phyloP scores from a whole-genome alignment of 352 stramenopile species.

The Thraustotheca clavata region DNA sequence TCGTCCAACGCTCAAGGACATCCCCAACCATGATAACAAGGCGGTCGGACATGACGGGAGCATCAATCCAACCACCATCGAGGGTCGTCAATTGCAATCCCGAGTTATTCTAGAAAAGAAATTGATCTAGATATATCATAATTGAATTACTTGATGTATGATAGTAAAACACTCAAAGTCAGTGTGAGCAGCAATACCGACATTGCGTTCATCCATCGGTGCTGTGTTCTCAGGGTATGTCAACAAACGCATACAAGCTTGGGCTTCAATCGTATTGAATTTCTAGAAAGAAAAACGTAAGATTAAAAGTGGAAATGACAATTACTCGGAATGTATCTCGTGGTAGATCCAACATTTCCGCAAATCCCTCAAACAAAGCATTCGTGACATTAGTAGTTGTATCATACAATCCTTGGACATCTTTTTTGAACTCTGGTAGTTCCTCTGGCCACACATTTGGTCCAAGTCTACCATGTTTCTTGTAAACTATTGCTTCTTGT shows the following conservation, averaged over 20 bases:
- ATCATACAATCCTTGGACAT: conserved; percentile 68
- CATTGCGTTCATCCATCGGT: conserved; percentile 42
- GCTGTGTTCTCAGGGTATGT: conserved; percentile 53
- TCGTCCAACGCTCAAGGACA: conserved; percentile 76
- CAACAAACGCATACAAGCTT: conserved; percentile 71
- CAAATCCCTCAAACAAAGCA: conserved; percentile 64
- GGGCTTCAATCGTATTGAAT: conserved; percentile 59
- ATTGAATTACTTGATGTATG: conserved; percentile 44
- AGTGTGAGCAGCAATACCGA: conserved; percentile 75
- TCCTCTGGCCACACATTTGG: conserved; percentile 69
- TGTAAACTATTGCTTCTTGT: neutral
- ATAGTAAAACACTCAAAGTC: conserved; percentile 83
- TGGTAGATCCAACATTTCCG: conserved; percentile 63
- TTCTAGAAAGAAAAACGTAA: conserved; percentile 15
- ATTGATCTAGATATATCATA: neutral
- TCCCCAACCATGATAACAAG: conserved; percentile 77
- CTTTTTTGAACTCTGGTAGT: conserved; percentile 44
- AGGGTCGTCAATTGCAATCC: conserved; percentile 58
- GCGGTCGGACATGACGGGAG: conserved; percentile 54
- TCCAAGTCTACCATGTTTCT: conserved; percentile 40
- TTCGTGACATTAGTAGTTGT: conserved; percentile 55
- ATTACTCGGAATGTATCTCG: conserved; percentile 50
- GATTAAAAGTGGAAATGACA: neutral
- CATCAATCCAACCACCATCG: conserved; percentile 55
- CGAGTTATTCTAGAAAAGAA: conserved; percentile 33